Base-by-base conservation (phyloP, 768 basidiomycete genomes). In the Tricholoma matsutake region DNA sequence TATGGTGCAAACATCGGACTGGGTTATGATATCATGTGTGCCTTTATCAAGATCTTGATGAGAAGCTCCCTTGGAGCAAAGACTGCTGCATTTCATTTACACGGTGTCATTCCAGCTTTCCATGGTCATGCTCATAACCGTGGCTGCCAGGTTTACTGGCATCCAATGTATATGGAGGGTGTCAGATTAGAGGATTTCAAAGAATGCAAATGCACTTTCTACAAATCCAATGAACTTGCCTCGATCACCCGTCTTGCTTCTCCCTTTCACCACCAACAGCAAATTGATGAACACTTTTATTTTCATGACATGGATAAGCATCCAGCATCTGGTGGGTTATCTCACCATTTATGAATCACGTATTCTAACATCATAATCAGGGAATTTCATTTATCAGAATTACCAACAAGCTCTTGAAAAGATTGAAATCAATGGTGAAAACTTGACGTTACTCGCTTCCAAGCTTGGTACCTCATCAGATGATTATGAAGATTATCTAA, bases 241-340 rank as follows among this genome's bases (percentile, higher is more conserved):
- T 25, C 22, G 1, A 25, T 25, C 3, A 25, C 22, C 3, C 22
- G 22, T 1, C 22, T 25, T 25, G 22, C 22, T 1, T 25, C 22
- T 1, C 22, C 3, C 1, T 25, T 25, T 3, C 22, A 65, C 13
- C 69, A 69, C 4, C 63, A 57, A 3, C 57, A 72, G 6, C 66
- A 71, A 39, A 75, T 78, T 45, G 69, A 77, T 41, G 29, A 67
- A 13, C 70, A 66, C 58, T 75, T 76, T 61, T 61, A 57, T 1
- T 69, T 72, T 9, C 75, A 75, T 73, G 75, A 78, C 63, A 56
- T 61, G 3, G 73, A 77, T 7, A 75, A 76, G 58, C 72, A 76
- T 60, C 56, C 59, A 8, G 39, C 39, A 39, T 39, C 39, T 4
- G 32, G 32, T 32, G 32, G 5, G 32, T 32, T 32, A 9, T 32